Percentiles rank a stretch among this genome's conserved stretches.
These are phyloP conservation scores for Sporothrix schenckii DNA, from an alignment of 2,329 filamentous ascomycete species.

Conservation along the genomic window DNA sequence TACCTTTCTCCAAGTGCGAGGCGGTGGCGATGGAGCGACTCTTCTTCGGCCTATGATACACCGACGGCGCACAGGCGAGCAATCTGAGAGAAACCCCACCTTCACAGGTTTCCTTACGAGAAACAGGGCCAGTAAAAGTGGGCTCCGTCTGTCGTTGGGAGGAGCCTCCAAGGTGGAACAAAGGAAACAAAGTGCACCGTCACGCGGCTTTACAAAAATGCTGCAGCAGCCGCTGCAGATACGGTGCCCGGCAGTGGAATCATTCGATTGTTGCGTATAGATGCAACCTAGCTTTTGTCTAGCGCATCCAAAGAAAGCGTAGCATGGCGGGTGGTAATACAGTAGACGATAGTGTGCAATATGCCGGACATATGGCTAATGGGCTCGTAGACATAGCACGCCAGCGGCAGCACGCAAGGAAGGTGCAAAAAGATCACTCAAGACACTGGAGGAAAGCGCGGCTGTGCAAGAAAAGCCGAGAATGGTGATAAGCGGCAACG, in stretches of 20 bases:
- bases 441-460: background rate
- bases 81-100: background rate
- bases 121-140: too few species aligned
- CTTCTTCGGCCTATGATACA: conserved; percentile 26
- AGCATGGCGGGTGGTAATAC: too few species aligned
- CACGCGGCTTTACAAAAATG: conserved; percentile 5
- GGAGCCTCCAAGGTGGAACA: conserved; percentile 11
- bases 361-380: background rate
- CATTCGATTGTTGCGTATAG: conserved; percentile 2
- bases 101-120: background rate
- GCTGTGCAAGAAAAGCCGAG: background rate
- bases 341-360: background rate
- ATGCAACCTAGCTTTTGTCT: conserved; percentile 14
- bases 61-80: conserved; percentile 20
- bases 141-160: background rate
- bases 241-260: background rate
- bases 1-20: background rate
- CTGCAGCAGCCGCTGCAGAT: background rate
- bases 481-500: background rate
- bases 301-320: background rate
- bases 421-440: background rate
- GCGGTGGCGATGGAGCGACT: conserved; percentile 4
- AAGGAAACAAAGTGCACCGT: background rate
- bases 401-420: background rate
- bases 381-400: background rate